phyloP scores from a whole-genome alignment of 345 rosid genomes.

The Eucalyptus caleyi region DNA sequence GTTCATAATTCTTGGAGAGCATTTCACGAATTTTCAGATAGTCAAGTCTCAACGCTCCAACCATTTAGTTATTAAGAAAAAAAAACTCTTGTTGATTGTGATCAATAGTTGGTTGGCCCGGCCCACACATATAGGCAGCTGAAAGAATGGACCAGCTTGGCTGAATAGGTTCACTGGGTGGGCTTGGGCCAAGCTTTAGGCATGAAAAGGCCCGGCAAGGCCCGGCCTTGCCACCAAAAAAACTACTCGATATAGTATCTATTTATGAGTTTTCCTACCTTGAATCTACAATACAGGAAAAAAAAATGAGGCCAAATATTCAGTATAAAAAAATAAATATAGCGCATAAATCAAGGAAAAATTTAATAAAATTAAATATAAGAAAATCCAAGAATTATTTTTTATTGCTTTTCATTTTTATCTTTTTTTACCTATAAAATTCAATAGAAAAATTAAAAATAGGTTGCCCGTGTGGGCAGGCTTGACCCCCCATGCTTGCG shows the following conservation, averaged over 20 bases:
- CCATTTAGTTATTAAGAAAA: fast-evolving
- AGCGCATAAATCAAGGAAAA: background rate
- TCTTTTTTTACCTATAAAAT: background rate
- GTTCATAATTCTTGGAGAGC: fast-evolving
- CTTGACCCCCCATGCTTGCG: background rate
- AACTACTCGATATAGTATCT: background rate
- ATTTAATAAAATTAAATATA: background rate
- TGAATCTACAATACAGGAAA: background rate
- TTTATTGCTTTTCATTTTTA: background rate
- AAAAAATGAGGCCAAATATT: background rate
- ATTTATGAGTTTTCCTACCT: background rate
- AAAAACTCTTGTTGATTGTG: background rate
- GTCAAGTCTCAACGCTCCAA: fast-evolving
- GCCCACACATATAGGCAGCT: background rate
- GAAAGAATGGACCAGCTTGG: background rate
- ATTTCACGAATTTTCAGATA: background rate
- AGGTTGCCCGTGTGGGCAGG: background rate
- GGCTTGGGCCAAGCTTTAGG: background rate
- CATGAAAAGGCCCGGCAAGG: background rate
- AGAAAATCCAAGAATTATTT: background rate
- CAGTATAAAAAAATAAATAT: background rate
- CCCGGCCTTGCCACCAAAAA: background rate
- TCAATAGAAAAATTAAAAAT: background rate
- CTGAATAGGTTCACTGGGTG: background rate
- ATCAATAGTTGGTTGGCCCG: background rate